Percentiles rank a stretch among this genome's conserved stretches.
Conservation (phyloP, 768 basidiomycete species). For the Scleroderma bovista region DNA sequence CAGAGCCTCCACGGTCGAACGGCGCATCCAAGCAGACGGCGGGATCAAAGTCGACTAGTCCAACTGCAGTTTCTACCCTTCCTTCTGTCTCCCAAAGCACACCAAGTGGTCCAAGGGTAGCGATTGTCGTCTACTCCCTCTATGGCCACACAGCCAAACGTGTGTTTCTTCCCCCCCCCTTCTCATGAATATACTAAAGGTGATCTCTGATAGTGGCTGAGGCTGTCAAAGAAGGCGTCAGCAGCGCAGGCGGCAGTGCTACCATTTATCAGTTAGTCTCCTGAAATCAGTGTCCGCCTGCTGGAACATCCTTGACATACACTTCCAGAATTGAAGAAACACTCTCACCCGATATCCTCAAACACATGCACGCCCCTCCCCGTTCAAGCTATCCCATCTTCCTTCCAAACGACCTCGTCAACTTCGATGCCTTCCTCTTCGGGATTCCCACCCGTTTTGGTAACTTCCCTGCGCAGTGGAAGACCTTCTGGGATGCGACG, state of each 20-base stretch:
- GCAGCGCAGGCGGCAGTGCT: conserved; percentile 36
- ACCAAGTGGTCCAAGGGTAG: conserved; percentile 32
- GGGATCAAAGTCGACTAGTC: conserved; percentile 2
- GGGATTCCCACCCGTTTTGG: conserved; percentile 44
- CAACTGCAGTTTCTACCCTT: not conserved
- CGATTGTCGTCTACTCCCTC: conserved; percentile 45
- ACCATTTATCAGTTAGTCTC: conserved; percentile 42
- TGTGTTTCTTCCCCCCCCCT: conserved; percentile 18
- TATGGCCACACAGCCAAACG: conserved; percentile 46
- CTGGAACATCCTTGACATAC: not conserved
- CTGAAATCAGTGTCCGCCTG: not conserved
- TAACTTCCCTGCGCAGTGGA: conserved; percentile 17
- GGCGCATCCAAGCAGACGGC: conserved; percentile 11
- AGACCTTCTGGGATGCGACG: conserved; percentile 46
- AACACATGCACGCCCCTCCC: conserved; percentile 63
- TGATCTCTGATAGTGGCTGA: conserved; percentile 25
- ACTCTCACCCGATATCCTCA: conserved; percentile 63
- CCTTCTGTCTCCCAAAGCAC: not conserved
- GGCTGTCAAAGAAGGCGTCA: conserved; percentile 36
- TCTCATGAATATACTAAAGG: not conserved
- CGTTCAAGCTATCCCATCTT: conserved; percentile 67
- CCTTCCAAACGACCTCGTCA: conserved; percentile 5
- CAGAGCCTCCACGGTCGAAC: conserved; percentile 12
- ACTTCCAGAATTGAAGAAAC: conserved; percentile 70
- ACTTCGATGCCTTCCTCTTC: conserved; percentile 37